Percentiles rank a stretch among this genome's conserved stretches.
phyloP scores from a whole-genome alignment of 257 asterid genomes.

The Solanum bulbocastanum region DNA sequence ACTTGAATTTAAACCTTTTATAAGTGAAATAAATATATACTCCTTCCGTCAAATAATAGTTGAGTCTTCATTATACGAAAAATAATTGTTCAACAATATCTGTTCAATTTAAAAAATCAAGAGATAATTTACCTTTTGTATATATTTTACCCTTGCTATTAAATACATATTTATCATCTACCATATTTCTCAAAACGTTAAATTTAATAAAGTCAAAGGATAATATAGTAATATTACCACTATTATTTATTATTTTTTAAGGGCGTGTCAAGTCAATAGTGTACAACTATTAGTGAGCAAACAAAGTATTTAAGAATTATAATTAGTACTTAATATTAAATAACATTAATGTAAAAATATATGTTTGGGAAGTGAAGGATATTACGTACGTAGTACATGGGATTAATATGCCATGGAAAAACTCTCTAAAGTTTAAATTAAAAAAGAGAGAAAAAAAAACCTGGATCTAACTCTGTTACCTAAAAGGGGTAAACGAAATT shows the following conservation, averaged over 20 bases:
- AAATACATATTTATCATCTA: too few relatives aligned
- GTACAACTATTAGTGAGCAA: too few relatives aligned
- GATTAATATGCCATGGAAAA: background rate
- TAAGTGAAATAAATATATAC: too few relatives aligned
- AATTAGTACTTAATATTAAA: too few relatives aligned
- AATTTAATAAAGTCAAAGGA: too few relatives aligned
- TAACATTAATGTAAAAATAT: too few relatives aligned
- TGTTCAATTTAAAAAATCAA: too few relatives aligned
- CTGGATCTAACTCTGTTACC: background rate
- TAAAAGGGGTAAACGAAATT: background rate
- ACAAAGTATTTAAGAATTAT: accelerated
- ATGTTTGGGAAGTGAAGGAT: background rate
- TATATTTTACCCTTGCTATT: too few relatives aligned
- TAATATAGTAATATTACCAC: too few relatives aligned
- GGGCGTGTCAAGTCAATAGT: accelerated
- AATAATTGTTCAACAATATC: background rate
- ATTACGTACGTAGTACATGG: too few relatives aligned
- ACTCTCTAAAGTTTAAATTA: background rate
- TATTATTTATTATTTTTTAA: too few relatives aligned
- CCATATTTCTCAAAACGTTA: background rate
- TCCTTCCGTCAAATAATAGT: background rate
- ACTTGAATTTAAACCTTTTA: background rate
- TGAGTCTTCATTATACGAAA: background rate
- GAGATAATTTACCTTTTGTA: too few relatives aligned
- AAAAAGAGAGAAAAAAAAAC: background rate